Evolutionary conservation across 2,329 filamentous ascomycete species (phyloP).

Genomic region (Fusarium denticulatum): DNA sequence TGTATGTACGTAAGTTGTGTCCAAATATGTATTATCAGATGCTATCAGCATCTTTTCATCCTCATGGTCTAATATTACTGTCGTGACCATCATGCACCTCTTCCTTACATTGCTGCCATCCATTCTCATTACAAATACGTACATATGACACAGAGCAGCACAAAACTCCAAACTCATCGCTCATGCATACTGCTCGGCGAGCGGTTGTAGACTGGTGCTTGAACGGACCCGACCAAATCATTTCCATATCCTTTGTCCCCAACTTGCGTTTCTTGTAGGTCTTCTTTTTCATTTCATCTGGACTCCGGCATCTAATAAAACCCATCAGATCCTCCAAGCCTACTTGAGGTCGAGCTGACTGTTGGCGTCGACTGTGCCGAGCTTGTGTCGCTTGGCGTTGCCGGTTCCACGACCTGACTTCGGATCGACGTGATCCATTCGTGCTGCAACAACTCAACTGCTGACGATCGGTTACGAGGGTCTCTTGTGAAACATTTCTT

Average conservation of each 20-base stretch:
- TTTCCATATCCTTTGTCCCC: neutral
- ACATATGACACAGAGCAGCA: slow-evolving; percentile 33
- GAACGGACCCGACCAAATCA: slow-evolving; percentile 27
- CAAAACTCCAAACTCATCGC: slow-evolving; percentile 42
- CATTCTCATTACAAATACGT: slow-evolving; percentile 37
- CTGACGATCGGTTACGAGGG: slow-evolving; percentile 79
- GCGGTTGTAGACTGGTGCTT: slow-evolving; percentile 30
- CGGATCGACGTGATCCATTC: slow-evolving; percentile 83
- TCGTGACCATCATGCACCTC: slow-evolving; percentile 37
- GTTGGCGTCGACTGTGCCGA: slow-evolving; percentile 52
- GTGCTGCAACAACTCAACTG: slow-evolving; percentile 90
- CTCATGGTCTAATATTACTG: slow-evolving; percentile 34
- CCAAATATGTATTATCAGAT: slow-evolving; percentile 34
- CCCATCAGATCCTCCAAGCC: slow-evolving; percentile 45
- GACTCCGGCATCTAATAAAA: slow-evolving; percentile 40
- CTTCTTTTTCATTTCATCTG: neutral
- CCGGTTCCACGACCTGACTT: slow-evolving; percentile 71
- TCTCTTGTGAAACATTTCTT: slow-evolving; percentile 87
- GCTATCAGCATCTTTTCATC: slow-evolving; percentile 33
- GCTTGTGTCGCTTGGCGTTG: slow-evolving; percentile 68
- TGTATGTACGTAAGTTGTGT: neutral
- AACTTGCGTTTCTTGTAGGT: neutral
- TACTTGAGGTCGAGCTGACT: slow-evolving; percentile 45
- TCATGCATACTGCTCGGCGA: slow-evolving; percentile 32
- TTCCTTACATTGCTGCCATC: slow-evolving; percentile 12